Evolutionary conservation across 2,329 filamentous ascomycete genomes (phyloP), one percentile per base, ranked within the genome.

Genomic region (Hypoxylon sp.): DNA sequence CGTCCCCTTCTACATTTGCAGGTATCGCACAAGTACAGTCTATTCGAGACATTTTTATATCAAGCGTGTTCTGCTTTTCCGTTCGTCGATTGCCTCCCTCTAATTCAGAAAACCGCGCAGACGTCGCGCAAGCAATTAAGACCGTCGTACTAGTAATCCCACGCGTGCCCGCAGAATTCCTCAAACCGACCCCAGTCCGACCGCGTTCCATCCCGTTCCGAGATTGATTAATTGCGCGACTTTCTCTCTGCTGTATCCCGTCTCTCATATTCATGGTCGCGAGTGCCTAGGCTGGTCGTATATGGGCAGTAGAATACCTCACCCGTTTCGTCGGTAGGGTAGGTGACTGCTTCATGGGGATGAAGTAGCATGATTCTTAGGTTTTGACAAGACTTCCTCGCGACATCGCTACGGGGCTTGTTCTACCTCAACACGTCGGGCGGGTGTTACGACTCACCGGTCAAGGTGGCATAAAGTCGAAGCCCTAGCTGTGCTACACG

Each of bases 401-500:
- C 37, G 44, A 57, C 21, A 57, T 48, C 27, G 46, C 53, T 29
- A 57, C n/a, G 47, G 19, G 54, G 15, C 8, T 27, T 6, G 27
- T 55, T 47, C 11, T 17, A 52, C 37, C 24, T 61, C 29, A 35
- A 10, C 39, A 56, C 37, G 39, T 39, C 39, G 27, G 29, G 39
- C 42, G 29, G 47, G 62, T 56, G 55, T 62, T 24, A 57, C 62
- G 35, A 65, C 52, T 68, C 24, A 54, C 47, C 19, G 13, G 17
- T 42, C 29, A 46, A 31, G 55, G 56, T 65, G 62, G 54, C 51
- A 54, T 66, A 62, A 44, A 32, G 24, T 54, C 48, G 35, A 53
- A 48, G 52, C 17, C 67, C 51, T 42, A 59, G 58, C 35, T 65
- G 67, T 69, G 58, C 62, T 62, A 60, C 62, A 27, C 19, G 51